Conservation (phyloP, 1,284 basidiomycete genomes). For the Leccinum subatratum region DNA sequence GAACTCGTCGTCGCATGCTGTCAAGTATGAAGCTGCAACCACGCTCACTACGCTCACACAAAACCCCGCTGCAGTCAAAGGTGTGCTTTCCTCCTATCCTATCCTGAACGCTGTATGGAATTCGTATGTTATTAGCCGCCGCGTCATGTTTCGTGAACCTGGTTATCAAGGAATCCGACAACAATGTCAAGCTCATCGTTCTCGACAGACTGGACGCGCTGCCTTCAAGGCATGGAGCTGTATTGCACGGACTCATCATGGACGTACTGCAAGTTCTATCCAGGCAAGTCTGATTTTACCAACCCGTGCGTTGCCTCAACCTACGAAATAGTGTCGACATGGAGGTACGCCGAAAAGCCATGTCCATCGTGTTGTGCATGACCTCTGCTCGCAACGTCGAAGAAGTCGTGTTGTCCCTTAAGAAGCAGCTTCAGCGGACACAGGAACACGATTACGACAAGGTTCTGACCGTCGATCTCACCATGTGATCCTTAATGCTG, state of each 20-base stretch:
- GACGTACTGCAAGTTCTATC: conserved; percentile 91
- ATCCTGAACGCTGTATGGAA: not conserved
- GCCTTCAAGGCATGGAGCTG: conserved; percentile 83
- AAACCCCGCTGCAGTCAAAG: conserved; percentile 94
- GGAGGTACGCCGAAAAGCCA: conserved; percentile 93
- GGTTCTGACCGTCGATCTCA: conserved; percentile 34
- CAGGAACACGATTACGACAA: conserved; percentile 84
- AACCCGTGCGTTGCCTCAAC: not conserved
- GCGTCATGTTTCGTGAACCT: conserved; percentile 88
- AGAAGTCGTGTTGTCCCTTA: conserved; percentile 93
- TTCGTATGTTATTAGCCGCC: conserved; percentile 57
- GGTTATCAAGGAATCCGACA: conserved; percentile 93
- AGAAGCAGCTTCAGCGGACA: conserved; percentile 96
- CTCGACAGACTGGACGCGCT: conserved; percentile 87
- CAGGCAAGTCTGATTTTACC: conserved; percentile 43
- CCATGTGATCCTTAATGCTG: not conserved
- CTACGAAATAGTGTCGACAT: conserved; percentile 72
- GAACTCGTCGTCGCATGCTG: conserved; percentile 85
- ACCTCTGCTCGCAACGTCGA: conserved; percentile 96
- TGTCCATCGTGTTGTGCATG: conserved; percentile 89
- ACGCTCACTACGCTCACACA: conserved; percentile 93
- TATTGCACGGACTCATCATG: conserved; percentile 91
- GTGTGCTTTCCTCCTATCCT: conserved; percentile 36
- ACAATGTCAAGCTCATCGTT: conserved; percentile 99
- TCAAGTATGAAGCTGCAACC: conserved; percentile 97